Percentiles rank a stretch among this genome's conserved stretches.
Conservation (phyloP, 805 yeast species). For the Cyberlindnera sargentensis region DNA sequence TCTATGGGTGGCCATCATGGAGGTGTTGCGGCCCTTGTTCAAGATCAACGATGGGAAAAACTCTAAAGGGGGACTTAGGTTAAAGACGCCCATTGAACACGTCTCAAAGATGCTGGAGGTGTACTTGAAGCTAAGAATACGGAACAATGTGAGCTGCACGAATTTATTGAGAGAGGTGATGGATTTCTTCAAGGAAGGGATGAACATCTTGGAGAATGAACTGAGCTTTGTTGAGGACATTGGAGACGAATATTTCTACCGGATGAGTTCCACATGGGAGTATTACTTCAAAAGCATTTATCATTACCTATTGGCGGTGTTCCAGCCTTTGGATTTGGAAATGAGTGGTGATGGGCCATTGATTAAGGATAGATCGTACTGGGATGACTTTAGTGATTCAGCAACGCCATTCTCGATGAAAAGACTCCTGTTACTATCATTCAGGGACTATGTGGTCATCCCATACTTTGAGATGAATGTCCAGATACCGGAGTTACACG, state of each 20-base stretch:
- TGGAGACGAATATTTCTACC: slow-evolving; percentile 22
- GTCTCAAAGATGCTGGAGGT: slow-evolving; percentile 40
- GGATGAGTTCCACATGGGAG: slow-evolving; percentile 46
- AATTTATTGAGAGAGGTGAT: slow-evolving; percentile 37
- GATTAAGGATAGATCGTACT: slow-evolving; percentile 20
- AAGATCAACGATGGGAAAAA: slow-evolving; percentile 29
- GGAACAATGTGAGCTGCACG: slow-evolving; percentile 29
- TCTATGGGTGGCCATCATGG: slow-evolving; percentile 41
- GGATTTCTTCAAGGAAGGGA: slow-evolving; percentile 38
- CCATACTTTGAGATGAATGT: slow-evolving; percentile 42
- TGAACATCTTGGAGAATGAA: slow-evolving; percentile 34
- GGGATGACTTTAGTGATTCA: slow-evolving; percentile 19
- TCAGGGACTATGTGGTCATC: slow-evolving; percentile 46
- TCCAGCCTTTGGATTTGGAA: slow-evolving; percentile 52
- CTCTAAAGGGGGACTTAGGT: slow-evolving; percentile 3
- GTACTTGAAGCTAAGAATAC: slow-evolving; percentile 32
- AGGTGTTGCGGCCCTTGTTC: slow-evolving; percentile 40
- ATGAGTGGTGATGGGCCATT: slow-evolving; percentile 26
- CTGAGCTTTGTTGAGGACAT: slow-evolving; percentile 25
- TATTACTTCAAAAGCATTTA: slow-evolving; percentile 46
- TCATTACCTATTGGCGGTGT: slow-evolving; percentile 53
- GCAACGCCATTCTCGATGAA: slow-evolving; percentile 28
- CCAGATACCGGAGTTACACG: slow-evolving; percentile 25
- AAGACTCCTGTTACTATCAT: slow-evolving; percentile 35
- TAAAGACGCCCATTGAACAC: slow-evolving; percentile 52